A percentile compares a stretch with the other conserved stretches of the same genome.
phyloP scores from a whole-genome alignment of 495 filamentous ascomycete species.

The Talaromyces ruber region DNA sequence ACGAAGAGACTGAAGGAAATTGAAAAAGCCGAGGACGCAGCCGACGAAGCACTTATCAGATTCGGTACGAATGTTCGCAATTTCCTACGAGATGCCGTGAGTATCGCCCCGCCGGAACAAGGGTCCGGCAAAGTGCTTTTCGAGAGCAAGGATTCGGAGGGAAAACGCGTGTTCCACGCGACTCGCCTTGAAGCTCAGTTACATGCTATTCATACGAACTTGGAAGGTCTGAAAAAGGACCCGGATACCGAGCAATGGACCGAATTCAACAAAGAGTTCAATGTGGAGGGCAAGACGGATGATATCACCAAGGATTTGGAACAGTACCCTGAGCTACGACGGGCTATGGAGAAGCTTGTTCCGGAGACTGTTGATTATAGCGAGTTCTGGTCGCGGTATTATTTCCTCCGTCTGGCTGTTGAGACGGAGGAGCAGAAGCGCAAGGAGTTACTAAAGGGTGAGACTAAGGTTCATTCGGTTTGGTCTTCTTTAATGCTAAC shows the following conservation, averaged over 20 bases:
- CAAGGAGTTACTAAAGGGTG: slow-evolving; percentile 88
- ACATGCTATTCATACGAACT: slow-evolving; percentile 82
- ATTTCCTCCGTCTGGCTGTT: slow-evolving; percentile 87
- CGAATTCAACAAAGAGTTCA: slow-evolving; percentile 66
- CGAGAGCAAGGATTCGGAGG: slow-evolving; percentile 84
- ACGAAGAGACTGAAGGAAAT: slow-evolving; percentile 82
- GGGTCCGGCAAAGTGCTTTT: slow-evolving; percentile 56
- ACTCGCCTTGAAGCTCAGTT: slow-evolving; percentile 94
- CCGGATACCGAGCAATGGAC: slow-evolving; percentile 67
- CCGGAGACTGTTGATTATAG: slow-evolving; percentile 82
- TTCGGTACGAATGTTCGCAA: slow-evolving; percentile 88
- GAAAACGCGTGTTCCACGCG: slow-evolving; percentile 84
- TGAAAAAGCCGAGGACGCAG: slow-evolving; percentile 91
- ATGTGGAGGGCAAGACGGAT: slow-evolving; percentile 76
- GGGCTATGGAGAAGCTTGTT: slow-evolving; percentile 92
- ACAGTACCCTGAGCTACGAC: slow-evolving; percentile 78
- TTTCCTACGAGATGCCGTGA: slow-evolving; percentile 86
- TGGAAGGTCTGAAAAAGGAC: slow-evolving; percentile 80
- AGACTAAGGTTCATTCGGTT: slow-evolving; percentile 9
- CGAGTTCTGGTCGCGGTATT: slow-evolving; percentile 92
- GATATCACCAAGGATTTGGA: slow-evolving; percentile 76
- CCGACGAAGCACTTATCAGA: slow-evolving; percentile 88
- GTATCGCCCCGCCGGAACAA: slow-evolving; percentile 60
- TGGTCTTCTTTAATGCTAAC: slow-evolving; percentile 3
- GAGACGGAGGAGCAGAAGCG: slow-evolving; percentile 92